These are phyloP conservation scores for Saccharomycopsis vini DNA, from an alignment of 805 yeast genomes.

Conservation along the genomic window DNA sequence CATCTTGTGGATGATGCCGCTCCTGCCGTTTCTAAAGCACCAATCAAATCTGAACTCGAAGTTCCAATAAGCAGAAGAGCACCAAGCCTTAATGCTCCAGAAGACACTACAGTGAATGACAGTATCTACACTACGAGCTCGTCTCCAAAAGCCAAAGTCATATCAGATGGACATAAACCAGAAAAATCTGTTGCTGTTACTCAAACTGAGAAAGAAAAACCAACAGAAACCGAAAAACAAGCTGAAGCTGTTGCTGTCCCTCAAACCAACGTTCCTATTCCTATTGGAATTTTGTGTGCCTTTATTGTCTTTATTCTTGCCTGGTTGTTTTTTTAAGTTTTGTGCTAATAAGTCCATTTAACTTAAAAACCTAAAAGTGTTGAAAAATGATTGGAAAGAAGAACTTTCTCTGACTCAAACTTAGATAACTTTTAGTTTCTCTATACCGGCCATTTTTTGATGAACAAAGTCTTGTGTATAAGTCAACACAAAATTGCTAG, in stretches of 20 bases:
- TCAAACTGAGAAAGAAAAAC: conserved; percentile 2
- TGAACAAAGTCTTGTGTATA: not conserved
- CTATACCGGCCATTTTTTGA: not conserved
- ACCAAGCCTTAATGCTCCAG: conserved; percentile 15
- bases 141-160: conserved; percentile 12
- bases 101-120: conserved; percentile 19
- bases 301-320: conserved; percentile 51
- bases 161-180: conserved; percentile 13
- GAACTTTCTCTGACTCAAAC: too few relatives aligned
- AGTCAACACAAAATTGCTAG: too few relatives aligned
- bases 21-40: conserved; percentile 20
- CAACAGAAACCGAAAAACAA: not conserved
- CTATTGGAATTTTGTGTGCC: conserved; percentile 47
- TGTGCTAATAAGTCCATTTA: not conserved
- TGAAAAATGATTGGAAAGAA: not conserved
- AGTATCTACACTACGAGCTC: conserved; percentile 22
- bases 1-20: conserved; percentile 17
- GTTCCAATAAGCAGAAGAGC: not conserved
- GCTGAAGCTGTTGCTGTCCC: conserved; percentile 20
- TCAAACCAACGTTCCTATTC: conserved; percentile 41
- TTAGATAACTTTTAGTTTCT: not conserved
- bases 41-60: not conserved
- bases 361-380: not conserved
- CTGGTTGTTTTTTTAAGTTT: conserved; percentile 44
- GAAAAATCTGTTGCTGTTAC: conserved; percentile 17